Conservation (phyloP, 345 rosid species). For the Populus simonii region DNA sequence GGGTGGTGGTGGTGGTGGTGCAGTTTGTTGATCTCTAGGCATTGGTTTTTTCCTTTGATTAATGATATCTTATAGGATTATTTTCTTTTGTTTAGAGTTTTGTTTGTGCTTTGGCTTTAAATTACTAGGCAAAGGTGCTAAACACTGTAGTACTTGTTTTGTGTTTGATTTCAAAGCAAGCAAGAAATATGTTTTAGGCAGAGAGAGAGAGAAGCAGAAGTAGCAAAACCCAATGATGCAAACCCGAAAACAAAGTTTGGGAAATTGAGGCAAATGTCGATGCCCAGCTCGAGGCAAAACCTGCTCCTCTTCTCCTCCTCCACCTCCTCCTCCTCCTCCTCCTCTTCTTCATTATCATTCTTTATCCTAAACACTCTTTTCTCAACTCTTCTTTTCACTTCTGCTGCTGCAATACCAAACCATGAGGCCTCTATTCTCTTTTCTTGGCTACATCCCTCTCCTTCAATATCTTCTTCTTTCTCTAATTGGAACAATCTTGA, state of each 20-base stretch:
- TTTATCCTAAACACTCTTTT: conserved; percentile 25
- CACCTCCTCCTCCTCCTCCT: conserved; percentile 15
- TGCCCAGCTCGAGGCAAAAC: conserved; percentile 47
- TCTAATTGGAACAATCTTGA: conserved; percentile 65
- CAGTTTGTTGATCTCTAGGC: conserved; percentile 70
- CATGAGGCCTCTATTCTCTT: conserved; percentile 55
- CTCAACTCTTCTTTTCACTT: conserved; percentile 8
- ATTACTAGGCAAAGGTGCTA: conserved; percentile 9
- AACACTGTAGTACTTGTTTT: conserved; percentile 8
- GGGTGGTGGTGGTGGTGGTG: conserved; percentile 40
- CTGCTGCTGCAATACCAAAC: conserved; percentile 33
- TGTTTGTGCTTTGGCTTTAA: conserved; percentile 17
- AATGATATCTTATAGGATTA: background rate
- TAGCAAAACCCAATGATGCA: conserved; percentile 56
- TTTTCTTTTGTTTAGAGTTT: background rate
- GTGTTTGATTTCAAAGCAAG: conserved; percentile 59
- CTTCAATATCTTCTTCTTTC: conserved; percentile 36
- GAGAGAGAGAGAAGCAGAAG: conserved; percentile 29
- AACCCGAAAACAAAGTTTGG: conserved; percentile 63
- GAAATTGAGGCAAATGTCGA: conserved; percentile 78
- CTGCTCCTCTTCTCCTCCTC: conserved; percentile 17
- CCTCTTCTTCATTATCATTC: conserved; percentile 10
- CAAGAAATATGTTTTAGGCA: conserved; percentile 34
- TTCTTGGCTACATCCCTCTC: conserved; percentile 66
- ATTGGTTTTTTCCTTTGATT: conserved; percentile 32